Percentiles rank a stretch among this genome's conserved stretches.
phyloP scores from a whole-genome alignment of 345 rosid genomes.

The Fremontodendron californicum region DNA sequence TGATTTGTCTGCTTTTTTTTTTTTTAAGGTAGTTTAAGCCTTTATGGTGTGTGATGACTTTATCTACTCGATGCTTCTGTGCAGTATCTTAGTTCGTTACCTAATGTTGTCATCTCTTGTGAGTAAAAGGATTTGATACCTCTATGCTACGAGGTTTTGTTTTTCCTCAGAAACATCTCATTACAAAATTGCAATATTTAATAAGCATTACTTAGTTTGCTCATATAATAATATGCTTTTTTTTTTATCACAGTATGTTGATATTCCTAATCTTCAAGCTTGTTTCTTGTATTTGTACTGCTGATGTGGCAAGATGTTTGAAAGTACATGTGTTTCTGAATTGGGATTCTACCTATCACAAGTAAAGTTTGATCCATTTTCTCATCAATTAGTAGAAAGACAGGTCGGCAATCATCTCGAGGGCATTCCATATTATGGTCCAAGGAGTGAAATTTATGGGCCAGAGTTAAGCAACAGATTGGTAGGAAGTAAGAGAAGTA shows the following conservation, averaged over 20 bases:
- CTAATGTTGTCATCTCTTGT: no score
- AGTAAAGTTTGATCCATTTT: no score
- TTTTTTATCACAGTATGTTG: background rate
- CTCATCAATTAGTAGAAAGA: conserved; percentile 55
- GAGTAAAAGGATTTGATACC: no score
- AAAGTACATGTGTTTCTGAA: conserved; percentile 8
- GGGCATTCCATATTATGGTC: conserved; percentile 70
- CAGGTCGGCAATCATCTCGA: conserved; percentile 64
- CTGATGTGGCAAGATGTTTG: background rate
- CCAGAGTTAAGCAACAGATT: no score
- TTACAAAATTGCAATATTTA: no score
- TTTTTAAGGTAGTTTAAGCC: conserved; percentile 1
- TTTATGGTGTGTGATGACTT: background rate
- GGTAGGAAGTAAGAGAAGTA: no score
- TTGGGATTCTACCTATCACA: conserved; percentile 1
- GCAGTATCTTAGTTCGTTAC: conserved; percentile 10
- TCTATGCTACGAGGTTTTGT: no score
- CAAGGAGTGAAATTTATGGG: conserved; percentile 61
- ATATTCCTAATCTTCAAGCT: conserved; percentile 2
- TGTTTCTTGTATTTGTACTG: no score
- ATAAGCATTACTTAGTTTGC: conserved; percentile 3
- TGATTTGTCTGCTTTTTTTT: background rate
- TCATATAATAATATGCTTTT: background rate
- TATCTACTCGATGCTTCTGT: background rate
- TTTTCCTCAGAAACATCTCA: no score